A percentile compares a stretch with the other conserved stretches of the same genome.
Evolutionary conservation across 2,329 filamentous ascomycete genomes (phyloP).

Genomic region (Fusarium foetens): DNA sequence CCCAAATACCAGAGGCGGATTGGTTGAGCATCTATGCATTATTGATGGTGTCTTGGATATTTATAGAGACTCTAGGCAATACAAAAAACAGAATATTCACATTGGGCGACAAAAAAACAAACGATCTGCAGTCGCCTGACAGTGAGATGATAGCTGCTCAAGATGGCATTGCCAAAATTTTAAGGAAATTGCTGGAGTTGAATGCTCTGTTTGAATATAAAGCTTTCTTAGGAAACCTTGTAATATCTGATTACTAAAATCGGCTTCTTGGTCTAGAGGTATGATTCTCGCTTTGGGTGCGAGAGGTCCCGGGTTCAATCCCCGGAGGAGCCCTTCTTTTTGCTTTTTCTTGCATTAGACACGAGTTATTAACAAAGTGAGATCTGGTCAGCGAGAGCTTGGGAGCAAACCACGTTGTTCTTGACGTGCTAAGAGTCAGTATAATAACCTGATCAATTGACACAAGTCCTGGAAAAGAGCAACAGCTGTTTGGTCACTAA

Average conservation of each 20-base stretch:
- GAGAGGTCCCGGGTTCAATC: constrained; percentile 59
- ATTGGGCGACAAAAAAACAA: background rate
- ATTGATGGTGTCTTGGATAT: accelerated
- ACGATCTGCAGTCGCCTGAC: background rate
- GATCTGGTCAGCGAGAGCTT: background rate
- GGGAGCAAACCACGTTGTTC: accelerated
- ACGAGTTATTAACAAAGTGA: accelerated
- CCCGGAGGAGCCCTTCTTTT: constrained; percentile 47
- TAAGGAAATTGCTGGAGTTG: too few species aligned
- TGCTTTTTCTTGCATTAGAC: accelerated
- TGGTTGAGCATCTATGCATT: background rate
- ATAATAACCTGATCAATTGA: accelerated
- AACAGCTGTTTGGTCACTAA: accelerated
- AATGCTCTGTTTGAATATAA: too few species aligned
- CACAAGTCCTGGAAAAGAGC: accelerated
- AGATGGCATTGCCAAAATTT: too few species aligned
- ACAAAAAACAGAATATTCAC: accelerated
- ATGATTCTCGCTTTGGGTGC: constrained; percentile 46
- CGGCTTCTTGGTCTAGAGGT: constrained; percentile 36
- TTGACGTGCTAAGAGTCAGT: accelerated
- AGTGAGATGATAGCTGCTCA: background rate
- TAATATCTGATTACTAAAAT: background rate
- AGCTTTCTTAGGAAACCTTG: too few species aligned
- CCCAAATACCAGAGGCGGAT: background rate
- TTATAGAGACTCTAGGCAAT: accelerated